A percentile compares a stretch with the other conserved stretches of the same genome.
These are phyloP conservation scores for Cordyceps fumosorosea DNA, from an alignment of 2,329 filamentous ascomycete species.

Conservation along the genomic window DNA sequence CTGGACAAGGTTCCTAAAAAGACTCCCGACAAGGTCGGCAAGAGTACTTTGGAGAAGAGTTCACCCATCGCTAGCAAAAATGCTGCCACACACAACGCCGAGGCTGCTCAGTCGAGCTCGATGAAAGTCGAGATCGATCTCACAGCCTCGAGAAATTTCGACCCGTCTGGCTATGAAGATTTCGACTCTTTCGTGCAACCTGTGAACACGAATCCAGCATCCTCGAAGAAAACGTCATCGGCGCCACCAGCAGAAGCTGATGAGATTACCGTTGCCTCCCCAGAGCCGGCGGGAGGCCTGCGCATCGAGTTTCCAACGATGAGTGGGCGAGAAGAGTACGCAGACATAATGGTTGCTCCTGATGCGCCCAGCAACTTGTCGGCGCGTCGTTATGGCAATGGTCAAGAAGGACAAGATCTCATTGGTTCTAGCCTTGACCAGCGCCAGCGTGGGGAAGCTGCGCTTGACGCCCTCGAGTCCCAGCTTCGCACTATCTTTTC, in stretches of 20 bases:
- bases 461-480: constrained; percentile 62
- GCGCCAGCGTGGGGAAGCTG: constrained; percentile 70
- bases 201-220: neutral
- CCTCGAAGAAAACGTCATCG: neutral
- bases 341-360: constrained; percentile 39
- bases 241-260: neutral
- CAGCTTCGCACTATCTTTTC: constrained; percentile 68
- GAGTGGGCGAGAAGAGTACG: constrained; percentile 38
- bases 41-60: neutral
- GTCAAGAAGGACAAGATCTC: constrained; percentile 47
- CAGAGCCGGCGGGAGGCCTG: constrained; percentile 25
- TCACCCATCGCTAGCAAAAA: neutral
- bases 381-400: constrained; percentile 46
- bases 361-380: constrained; percentile 44
- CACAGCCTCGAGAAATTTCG: constrained; percentile 36
- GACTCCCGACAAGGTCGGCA: neutral
- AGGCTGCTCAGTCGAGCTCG: constrained; percentile 29
- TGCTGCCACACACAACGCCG: constrained; percentile 16
- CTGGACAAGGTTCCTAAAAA: neutral
- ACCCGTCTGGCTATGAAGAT: constrained; percentile 31
- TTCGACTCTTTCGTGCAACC: constrained; percentile 20
- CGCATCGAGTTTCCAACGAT: constrained; percentile 38
- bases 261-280: neutral
- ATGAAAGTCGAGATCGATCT: constrained; percentile 42
- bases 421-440: constrained; percentile 66